Evolutionary conservation across 2,329 filamentous ascomycete species (phyloP).

Genomic region (Pseudogymnoascus sp.): DNA sequence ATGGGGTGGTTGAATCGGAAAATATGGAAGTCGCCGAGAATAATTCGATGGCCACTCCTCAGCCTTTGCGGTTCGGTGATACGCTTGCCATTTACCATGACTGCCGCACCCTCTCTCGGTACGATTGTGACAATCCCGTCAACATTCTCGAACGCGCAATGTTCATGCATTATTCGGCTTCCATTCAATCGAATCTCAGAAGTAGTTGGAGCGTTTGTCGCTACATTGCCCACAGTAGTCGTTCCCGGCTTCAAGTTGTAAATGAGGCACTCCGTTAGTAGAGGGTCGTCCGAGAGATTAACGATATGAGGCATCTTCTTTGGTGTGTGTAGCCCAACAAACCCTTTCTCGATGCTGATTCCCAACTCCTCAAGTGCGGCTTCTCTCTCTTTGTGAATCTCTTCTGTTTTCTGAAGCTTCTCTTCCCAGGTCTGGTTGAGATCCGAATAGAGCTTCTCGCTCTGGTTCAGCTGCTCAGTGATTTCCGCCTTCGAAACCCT

Average conservation of each 20-base stretch:
- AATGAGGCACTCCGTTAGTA: constrained; percentile 90
- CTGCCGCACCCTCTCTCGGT: constrained; percentile 82
- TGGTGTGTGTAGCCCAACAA: constrained; percentile 87
- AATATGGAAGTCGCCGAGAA: constrained; percentile 96
- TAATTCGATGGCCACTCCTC: constrained; percentile 88
- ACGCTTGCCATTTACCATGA: constrained; percentile 95
- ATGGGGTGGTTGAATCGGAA: constrained; percentile 97
- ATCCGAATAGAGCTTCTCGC: constrained; percentile 90
- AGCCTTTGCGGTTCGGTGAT: constrained; percentile 80
- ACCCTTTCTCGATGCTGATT: constrained; percentile 98
- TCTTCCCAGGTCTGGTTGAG: constrained; percentile 99
- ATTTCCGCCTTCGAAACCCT: constrained; percentile 98
- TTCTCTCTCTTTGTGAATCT: constrained; percentile 96
- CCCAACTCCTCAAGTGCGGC: constrained; percentile 90
- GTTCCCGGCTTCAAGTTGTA: constrained; percentile 96
- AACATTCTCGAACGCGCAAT: constrained; percentile 88
- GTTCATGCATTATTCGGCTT: constrained; percentile 82
- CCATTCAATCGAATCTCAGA: constrained; percentile 92
- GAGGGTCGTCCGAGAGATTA: constrained; percentile 89
- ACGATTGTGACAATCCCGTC: constrained; percentile 91
- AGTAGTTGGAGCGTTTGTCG: constrained; percentile 65
- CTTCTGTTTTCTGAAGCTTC: constrained; percentile 88
- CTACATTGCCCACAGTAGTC: constrained; percentile 90
- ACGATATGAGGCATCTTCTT: constrained; percentile 99
- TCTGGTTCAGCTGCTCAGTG: constrained; percentile 89